Base-by-base conservation (phyloP, 2,329 filamentous ascomycete genomes). In the Proliferodiscus dingleyae region DNA sequence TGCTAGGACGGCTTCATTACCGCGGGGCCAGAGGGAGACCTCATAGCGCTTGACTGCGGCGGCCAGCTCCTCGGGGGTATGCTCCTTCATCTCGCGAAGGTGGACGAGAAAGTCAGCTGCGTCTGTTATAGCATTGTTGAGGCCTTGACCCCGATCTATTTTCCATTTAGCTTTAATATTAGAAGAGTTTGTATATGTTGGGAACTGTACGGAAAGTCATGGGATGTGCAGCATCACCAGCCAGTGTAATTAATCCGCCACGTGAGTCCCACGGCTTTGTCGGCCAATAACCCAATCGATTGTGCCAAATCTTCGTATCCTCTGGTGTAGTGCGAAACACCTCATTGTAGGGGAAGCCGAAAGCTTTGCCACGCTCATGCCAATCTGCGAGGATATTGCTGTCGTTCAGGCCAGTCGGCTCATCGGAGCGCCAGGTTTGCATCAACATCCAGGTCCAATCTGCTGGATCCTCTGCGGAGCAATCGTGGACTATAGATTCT, bases 181-280 rank as follows among this genome's bases (percentile, higher is more conserved):
- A 15, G 19, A 3, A 36, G 16, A 9, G 13, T 10, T 10, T 10
- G 16, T 23, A 24, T 19, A 38, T 21, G 18, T 22, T 3, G 19
- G 13, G 4, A 6, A 26, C 24, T 52, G 45, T 39, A 58, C 56
- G 56, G 23, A 53, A 53, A 15, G 74, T 76, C 75, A 80, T 79
- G n/a, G 75, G 71, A 58, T 80, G 75, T 0, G 75, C 75, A 2
- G 75, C 70, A 55, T 80, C 77, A 3, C 77, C 76, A 3, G 71
- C 64, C 1, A 80, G 59, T 1, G 73, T 73, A 3, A 73, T 68
- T 1, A 65, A 62, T 3, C 73, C 73, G 32, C 60, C 57, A 10
- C 54, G 58, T 38, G 70, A 70, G 47, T 70, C 61, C 71, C 72
- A 75, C 5, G 60, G 55, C 2, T 59, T 61, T 16, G 59, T 62